phyloP scores from a whole-genome alignment of 768 basidiomycete genomes.

The Lactarius hatsudake region DNA sequence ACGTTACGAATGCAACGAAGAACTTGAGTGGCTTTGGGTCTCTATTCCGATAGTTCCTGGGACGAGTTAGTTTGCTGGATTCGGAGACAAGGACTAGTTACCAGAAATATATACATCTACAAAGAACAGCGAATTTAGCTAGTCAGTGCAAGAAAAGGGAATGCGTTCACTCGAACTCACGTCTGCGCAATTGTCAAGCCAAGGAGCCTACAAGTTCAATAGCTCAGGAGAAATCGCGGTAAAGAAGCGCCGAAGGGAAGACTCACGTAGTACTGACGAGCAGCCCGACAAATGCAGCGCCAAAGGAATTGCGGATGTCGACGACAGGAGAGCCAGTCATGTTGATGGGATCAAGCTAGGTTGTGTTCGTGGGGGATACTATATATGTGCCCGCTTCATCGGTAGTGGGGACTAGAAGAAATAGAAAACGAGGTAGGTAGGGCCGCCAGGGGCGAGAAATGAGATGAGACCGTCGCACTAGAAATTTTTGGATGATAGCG shows the following conservation, averaged over 20 bases:
- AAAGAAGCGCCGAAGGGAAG: neutral
- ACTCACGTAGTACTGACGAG: conserved; percentile 10
- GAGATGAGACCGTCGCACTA: too few species aligned
- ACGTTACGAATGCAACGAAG: conserved; percentile 8
- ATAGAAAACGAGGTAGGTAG: too few species aligned
- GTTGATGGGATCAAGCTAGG: neutral
- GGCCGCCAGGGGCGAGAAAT: too few species aligned
- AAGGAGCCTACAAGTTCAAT: neutral
- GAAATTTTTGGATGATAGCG: too few species aligned
- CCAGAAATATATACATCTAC: conserved; percentile 12
- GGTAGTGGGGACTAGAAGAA: too few species aligned
- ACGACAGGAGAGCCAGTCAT: neutral
- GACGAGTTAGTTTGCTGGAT: neutral
- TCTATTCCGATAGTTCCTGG: neutral
- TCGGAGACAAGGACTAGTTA: neutral
- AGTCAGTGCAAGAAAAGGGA: neutral
- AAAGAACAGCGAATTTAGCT: neutral
- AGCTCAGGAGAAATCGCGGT: neutral
- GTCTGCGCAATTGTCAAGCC: conserved; percentile 7
- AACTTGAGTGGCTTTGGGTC: neutral
- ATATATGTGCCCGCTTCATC: too few species aligned
- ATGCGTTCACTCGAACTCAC: conserved; percentile 1
- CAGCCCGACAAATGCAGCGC: conserved; percentile 8
- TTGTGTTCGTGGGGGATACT: too few species aligned
- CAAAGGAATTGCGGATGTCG: conserved; percentile 4